Percentiles rank a stretch among this genome's conserved stretches.
Evolutionary conservation across 2,329 filamentous ascomycete species (phyloP).

Genomic region (Clonostachys chloroleuca): DNA sequence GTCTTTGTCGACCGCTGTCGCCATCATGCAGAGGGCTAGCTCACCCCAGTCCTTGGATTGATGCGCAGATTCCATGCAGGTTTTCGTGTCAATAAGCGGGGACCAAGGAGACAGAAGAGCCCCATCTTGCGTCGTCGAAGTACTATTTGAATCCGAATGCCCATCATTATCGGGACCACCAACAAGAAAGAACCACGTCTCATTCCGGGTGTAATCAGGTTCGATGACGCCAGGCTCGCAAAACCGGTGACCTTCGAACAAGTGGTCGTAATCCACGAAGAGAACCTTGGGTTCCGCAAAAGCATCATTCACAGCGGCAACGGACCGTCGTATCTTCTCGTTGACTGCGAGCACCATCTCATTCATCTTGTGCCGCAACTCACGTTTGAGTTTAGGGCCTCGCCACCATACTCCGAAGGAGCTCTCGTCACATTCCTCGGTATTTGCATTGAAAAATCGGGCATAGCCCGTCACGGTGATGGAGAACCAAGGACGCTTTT

Average conservation of each 20-base stretch:
- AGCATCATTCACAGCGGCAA: constrained; percentile 26
- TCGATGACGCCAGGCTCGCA: constrained; percentile 32
- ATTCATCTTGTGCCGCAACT: constrained; percentile 34
- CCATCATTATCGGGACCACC: constrained; percentile 32
- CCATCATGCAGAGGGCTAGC: constrained; percentile 38
- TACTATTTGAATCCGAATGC: background rate
- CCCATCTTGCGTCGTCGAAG: constrained; percentile 2
- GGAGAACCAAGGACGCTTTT: constrained; percentile 33
- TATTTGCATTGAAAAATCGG: constrained; percentile 40
- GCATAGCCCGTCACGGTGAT: constrained; percentile 42
- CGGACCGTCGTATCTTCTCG: constrained; percentile 25
- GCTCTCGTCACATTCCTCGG: constrained; percentile 33
- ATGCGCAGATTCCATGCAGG: constrained; percentile 25
- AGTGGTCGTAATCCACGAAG: constrained; percentile 38
- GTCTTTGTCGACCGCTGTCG: constrained; percentile 26
- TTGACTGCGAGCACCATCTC: constrained; percentile 36
- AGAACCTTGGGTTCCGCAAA: constrained; percentile 29
- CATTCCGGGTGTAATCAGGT: constrained; percentile 34
- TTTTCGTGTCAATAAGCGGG: constrained; percentile 25
- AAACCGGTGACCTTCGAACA: constrained; percentile 40
- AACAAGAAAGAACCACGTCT: constrained; percentile 44
- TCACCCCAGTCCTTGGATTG: constrained; percentile 35
- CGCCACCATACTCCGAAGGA: constrained; percentile 41
- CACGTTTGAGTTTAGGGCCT: constrained; percentile 31
- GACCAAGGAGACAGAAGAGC: constrained; percentile 18